Base-by-base conservation (phyloP, 306 rosid genomes). In the Quercus berberidifolia region DNA sequence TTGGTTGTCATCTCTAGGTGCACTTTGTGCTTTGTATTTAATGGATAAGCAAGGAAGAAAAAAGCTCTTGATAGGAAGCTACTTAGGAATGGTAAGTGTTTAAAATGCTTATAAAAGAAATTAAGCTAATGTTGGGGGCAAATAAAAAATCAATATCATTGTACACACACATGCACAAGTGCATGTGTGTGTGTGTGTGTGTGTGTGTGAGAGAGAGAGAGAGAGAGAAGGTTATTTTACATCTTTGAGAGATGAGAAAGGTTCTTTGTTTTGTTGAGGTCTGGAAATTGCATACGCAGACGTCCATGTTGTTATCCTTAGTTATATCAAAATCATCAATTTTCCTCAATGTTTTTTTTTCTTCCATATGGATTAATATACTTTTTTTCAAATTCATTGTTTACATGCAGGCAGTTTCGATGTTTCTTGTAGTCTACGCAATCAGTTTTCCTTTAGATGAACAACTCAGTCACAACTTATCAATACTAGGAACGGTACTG, bases 1-100 rank as follows among this genome's bases (percentile, higher is more conserved):
- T 60, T 80, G 77, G 70, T 77, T 38, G 15, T 84, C 74, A 70
- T 80, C 71, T 80, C 70, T 87, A 94, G 97, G 94, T 73, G 90
- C 98, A 63, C 84, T 92, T 56, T 82, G 86, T 85, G 96, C 97
- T 74, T 89, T 90, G 77, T 89, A 88, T 87, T 86, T 92, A 33
- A 87, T 94, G 3, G 97, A 94, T 69, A 92, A 81, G 80, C 92
- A 92, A 81, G 97, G 98, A 79, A 92, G 98, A 73, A 92, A 87
- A 65, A 94, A 80, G 74, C 98, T 92, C 70, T 87, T 92, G 70
- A 82, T 89, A 55, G 93, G 97, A 82, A 94, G 98, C 90, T 92
- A 92, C 77, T n/a, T 86, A 31, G 98, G 97, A 85, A 94, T 94
- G 98, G 97, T 94, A 78, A 86, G 97, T 78, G 75, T 26, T 17